Conservation (phyloP, 2,329 filamentous ascomycete genomes). For the Aspergillus jensenii region DNA sequence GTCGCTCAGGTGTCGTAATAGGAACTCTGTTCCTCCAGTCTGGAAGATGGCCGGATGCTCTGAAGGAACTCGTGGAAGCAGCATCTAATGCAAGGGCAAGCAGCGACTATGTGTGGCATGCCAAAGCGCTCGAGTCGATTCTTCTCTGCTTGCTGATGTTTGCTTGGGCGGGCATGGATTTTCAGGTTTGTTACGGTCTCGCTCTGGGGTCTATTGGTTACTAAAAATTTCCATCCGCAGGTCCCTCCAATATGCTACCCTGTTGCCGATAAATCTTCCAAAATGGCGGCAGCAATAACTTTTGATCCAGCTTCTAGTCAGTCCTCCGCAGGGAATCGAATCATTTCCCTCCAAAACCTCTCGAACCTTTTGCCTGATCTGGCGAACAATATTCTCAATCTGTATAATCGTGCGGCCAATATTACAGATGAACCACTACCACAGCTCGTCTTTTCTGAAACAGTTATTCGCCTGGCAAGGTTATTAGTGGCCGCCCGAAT, state of each 20-base stretch:
- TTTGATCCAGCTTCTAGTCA: conserved; percentile 41
- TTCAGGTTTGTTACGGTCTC: conserved; percentile 45
- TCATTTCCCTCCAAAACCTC: conserved; percentile 49
- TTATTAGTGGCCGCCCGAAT: conserved; percentile 53
- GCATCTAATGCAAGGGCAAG: conserved; percentile 73
- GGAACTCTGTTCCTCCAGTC: conserved; percentile 85
- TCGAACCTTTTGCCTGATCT: conserved; percentile 57
- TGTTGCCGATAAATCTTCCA: conserved; percentile 49
- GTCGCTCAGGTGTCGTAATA: conserved; percentile 74
- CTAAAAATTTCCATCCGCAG: conserved; percentile 31
- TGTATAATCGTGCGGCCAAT: conserved; percentile 54
- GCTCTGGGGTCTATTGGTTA: background rate
- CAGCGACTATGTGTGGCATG: conserved; percentile 96
- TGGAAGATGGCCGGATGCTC: conserved; percentile 84
- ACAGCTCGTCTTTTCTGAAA: conserved; percentile 56
- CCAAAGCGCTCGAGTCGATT: conserved; percentile 87
- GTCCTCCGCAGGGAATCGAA: conserved; percentile 48
- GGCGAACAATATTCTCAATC: conserved; percentile 55
- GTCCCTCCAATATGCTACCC: conserved; percentile 57
- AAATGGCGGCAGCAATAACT: conserved; percentile 40
- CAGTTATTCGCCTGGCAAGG: conserved; percentile 55
- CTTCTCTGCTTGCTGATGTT: conserved; percentile 79
- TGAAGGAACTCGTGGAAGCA: conserved; percentile 79
- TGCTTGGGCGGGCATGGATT: conserved; percentile 80
- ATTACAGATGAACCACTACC: conserved; percentile 55